Conservation (phyloP, 352 stramenopile species). For the Proteromonas lacertae region DNA sequence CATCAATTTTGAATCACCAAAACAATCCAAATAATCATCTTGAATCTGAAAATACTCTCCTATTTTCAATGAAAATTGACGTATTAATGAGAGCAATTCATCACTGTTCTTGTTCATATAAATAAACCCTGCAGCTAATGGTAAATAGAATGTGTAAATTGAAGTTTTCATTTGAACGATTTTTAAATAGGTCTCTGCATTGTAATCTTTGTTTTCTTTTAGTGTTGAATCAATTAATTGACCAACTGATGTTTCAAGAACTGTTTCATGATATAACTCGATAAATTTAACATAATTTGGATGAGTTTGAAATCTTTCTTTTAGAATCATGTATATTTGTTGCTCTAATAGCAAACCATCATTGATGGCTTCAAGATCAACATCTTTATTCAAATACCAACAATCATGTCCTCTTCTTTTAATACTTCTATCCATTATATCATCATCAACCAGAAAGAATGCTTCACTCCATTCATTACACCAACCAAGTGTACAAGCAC, state of each 20-base stretch:
- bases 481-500: conserved; percentile 71
- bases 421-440: conserved; percentile 87
- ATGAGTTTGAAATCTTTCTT: conserved; percentile 20
- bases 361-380: conserved; percentile 70
- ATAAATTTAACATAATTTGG: conserved; percentile 60
- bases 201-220: conserved; percentile 56
- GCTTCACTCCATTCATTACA: conserved; percentile 93
- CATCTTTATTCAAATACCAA: conserved; percentile 51
- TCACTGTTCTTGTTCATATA: conserved; percentile 33
- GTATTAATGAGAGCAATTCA: conserved; percentile 25
- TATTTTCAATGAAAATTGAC: conserved; percentile 73
- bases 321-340: conserved; percentile 37
- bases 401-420: conserved; percentile 72
- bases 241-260: conserved; percentile 77
- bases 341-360: conserved; percentile 74
- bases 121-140: conserved; percentile 50
- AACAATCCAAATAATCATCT: conserved; percentile 94
- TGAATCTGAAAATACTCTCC: conserved; percentile 98
- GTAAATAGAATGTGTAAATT: conserved; percentile 98
- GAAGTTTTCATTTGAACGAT: conserved; percentile 96
- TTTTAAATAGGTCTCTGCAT: conserved; percentile 38
- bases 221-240: conserved; percentile 46
- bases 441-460: conserved; percentile 91
- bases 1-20: conserved; percentile 52
- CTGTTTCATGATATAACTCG: conserved; percentile 79